A percentile compares a stretch with the other conserved stretches of the same genome.
Conservation (phyloP, 805 yeast genomes). For the Yarrowia porcina region DNA sequence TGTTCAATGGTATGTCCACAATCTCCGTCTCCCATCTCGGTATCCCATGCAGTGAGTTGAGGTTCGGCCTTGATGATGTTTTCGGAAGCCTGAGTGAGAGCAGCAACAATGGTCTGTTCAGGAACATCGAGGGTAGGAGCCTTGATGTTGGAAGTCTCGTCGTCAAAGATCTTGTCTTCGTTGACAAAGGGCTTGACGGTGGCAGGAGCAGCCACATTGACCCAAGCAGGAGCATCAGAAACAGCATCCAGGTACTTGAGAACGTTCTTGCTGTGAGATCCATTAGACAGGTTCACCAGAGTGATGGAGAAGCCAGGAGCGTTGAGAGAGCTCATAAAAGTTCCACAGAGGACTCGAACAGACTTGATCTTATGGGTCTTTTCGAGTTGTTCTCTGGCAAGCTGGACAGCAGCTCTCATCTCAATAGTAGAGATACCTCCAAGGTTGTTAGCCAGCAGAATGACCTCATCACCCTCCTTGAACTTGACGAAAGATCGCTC, state of each 20-base stretch:
- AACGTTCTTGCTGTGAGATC: constrained; percentile 43
- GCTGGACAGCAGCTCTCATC: constrained; percentile 65
- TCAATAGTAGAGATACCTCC: constrained; percentile 91
- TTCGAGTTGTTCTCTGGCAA: constrained; percentile 52
- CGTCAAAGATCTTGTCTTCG: constrained; percentile 14
- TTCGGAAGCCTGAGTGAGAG: constrained; percentile 8
- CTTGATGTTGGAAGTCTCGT: constrained; percentile 26
- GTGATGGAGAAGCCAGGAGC: constrained; percentile 92
- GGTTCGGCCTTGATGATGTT: constrained; percentile 51
- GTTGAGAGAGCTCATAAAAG: constrained; percentile 83
- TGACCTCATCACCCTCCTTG: constrained; percentile 57
- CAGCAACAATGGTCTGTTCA: constrained; percentile 30
- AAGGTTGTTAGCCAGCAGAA: constrained; percentile 73
- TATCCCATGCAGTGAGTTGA: constrained; percentile 77
- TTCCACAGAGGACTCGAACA: constrained; percentile 66
- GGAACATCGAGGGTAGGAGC: constrained; percentile 27
- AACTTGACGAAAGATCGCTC: constrained; percentile 58
- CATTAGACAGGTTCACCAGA: constrained; percentile 62
- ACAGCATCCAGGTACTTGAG: constrained; percentile 63
- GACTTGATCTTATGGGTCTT: constrained; percentile 57
- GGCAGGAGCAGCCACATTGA: not conserved
- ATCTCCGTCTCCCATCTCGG: constrained; percentile 94
- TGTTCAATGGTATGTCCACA: constrained; percentile 87
- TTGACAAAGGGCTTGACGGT: constrained; percentile 5
- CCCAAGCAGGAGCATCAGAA: constrained; percentile 83